Evolutionary conservation across 2,329 filamentous ascomycete species (phyloP).

Genomic region (Fusarium continuum): DNA sequence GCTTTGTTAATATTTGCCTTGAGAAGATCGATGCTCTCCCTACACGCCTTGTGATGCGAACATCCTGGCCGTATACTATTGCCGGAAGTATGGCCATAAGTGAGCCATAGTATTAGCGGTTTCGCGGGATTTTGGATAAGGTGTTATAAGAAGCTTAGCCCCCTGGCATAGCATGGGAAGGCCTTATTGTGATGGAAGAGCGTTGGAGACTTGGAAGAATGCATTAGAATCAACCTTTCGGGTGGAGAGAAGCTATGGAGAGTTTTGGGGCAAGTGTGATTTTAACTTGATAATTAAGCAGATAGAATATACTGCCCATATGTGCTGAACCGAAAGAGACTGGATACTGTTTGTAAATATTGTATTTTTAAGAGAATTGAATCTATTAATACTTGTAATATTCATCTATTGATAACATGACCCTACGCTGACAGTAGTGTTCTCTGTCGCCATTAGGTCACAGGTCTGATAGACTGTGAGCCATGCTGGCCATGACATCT

Average conservation of each 20-base stretch:
- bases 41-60: background rate
- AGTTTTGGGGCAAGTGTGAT: background rate
- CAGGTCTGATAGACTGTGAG: too few species aligned
- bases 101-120: background rate
- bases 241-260: background rate
- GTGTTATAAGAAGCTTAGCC: background rate
- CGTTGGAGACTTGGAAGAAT: background rate
- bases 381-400: too few species aligned
- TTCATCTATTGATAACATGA: too few species aligned
- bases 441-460: too few species aligned
- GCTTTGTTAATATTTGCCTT: background rate
- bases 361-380: too few species aligned
- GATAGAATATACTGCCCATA: too few species aligned
- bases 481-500: too few species aligned
- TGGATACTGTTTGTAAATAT: too few species aligned
- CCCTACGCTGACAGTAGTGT: too few species aligned
- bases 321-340: too few species aligned
- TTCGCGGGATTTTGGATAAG: background rate
- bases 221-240: background rate
- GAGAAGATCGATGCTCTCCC: background rate
- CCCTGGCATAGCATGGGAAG: background rate
- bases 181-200: background rate
- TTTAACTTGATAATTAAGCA: background rate
- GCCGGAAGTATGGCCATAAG: background rate
- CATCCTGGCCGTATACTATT: background rate